Base-by-base conservation (phyloP, 192 early-diverging fungal genomes). In the Backusella australiensis region DNA sequence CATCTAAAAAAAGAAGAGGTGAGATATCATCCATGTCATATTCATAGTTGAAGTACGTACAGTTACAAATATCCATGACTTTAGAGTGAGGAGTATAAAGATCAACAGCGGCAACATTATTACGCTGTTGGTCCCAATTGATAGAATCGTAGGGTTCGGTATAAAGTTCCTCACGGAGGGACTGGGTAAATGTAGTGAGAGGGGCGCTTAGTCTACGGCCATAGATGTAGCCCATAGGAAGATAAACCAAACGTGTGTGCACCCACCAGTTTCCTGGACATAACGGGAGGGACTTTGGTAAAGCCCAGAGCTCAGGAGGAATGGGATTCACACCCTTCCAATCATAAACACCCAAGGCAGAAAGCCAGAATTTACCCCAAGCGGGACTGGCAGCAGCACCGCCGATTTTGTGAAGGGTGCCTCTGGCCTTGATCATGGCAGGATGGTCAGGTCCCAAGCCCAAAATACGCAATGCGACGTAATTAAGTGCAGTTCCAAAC, bases 291-390 rank as follows among this genome's bases (percentile, higher is more conserved):
- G 83, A 32, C 42, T 96, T 77, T 1, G 98, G 98, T 8, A 99
- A 80, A 15, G 95, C 80, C 95, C 92, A 95, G 12, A 98, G 89
- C 83, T 99, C 98, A 6, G 97, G 95, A 6, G 96, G 96, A 46
- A 99, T 85, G 56, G 97, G 95, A 78, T 98, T 98, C 85, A 97
- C 90, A 12, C 98, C 98, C 75, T 95, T 92, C 92, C 94, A 99
- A 52, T 98, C 94, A 83, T 99, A 99, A 8, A 94, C 89, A 74
- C 93, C 92, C 80, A 99, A 85, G 26, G 92, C 87, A 21, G 93
- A 80, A 11, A 99, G 91, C 98, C 98, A 99, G 82, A 99, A 98
- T 81, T 99, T 99, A 23, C 97, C 98, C 98, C 98, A 99, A 32
- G 96, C 90, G 49, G 98, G 95, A 19, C 90, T 87, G 39, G 91